Evolutionary conservation across 2,329 filamentous ascomycete species (phyloP), one percentile per base, ranked within the genome.

Genomic region (Epichloe sibirici): DNA sequence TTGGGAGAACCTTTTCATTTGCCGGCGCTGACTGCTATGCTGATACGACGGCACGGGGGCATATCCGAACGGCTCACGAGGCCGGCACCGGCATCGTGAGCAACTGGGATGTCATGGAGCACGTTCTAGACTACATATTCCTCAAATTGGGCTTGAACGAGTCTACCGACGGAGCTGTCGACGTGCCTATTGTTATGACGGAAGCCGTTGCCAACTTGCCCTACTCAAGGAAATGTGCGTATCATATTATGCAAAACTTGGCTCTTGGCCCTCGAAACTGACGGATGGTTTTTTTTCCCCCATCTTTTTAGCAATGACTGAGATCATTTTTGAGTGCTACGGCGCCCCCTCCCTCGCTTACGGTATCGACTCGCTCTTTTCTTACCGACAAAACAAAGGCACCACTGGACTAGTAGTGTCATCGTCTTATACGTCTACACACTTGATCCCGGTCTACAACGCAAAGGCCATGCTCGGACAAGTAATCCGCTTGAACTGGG

Each of bases 91-190:
- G 90, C 57, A 85, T 98, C 47, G 82, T 97, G 55, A 90, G 88
- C 67, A 97, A 97, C 66, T 98, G 94, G 90, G 93, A 98, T 68
- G 90, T 90, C 37, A 90, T 95, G 82, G 93, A 98, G 69, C 90
- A 91, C 54, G 77, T 96, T 5, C 71, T 98, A 46, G 93, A 98
- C 71, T 96, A 96, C 68, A 79, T 90, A 43, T 98, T 98, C 67
- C 76, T 96, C 59, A 97, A 96, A 71, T 73, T 98, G 51, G 93
- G 93, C 4, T 78, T 98, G 60, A 89, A 94, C 58, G 82, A 82
- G 15, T 74, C 75, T 4, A 51, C 48, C 17, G 81, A 85, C 48
- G 88, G 88, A 8, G 75, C 79, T 25, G 82, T 98, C 56, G 89
- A 91, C 61, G 76, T 90, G 61, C 90, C 91, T 1, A 81, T 98